A percentile compares a stretch with the other conserved stretches of the same genome.
Conservation (phyloP, 768 basidiomycete species). For the Clitopilus passeckerianus region DNA sequence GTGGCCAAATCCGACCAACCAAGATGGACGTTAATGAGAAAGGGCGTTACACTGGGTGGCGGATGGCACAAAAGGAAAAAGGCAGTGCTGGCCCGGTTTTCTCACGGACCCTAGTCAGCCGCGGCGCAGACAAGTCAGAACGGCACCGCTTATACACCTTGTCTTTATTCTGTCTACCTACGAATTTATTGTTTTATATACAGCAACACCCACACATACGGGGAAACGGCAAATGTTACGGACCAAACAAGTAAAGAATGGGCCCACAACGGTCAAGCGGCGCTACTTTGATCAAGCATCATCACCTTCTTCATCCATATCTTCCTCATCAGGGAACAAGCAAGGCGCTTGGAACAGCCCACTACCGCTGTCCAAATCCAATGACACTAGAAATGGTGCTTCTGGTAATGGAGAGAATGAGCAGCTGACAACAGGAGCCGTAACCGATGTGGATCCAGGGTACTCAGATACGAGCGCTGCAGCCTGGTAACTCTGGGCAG, state of each 20-base stretch:
- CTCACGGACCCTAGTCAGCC: slow-evolving; percentile 16
- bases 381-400: not conserved
- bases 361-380: not conserved
- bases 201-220: not conserved
- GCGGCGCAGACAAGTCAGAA: not conserved
- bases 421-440: no score
- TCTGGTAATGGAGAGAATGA: no score
- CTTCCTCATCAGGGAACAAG: slow-evolving; percentile 16
- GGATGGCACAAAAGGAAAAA: slow-evolving; percentile 22
- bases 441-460: no score
- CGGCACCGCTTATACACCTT: not conserved
- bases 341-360: slow-evolving; percentile 13
- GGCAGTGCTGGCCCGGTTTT: slow-evolving; percentile 18
- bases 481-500: no score
- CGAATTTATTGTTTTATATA: not conserved
- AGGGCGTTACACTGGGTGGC: not conserved
- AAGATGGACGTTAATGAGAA: slow-evolving; percentile 1
- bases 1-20: not conserved
- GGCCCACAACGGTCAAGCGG: slow-evolving; percentile 1
- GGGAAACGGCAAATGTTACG: not conserved
- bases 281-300: not conserved
- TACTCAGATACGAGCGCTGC: no score
- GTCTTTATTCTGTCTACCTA: not conserved
- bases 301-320: slow-evolving; percentile 6
- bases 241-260: slow-evolving; percentile 17